These are phyloP conservation scores for Fusarium nelsonii DNA, from an alignment of 2,329 filamentous ascomycete genomes.

Conservation along the genomic window DNA sequence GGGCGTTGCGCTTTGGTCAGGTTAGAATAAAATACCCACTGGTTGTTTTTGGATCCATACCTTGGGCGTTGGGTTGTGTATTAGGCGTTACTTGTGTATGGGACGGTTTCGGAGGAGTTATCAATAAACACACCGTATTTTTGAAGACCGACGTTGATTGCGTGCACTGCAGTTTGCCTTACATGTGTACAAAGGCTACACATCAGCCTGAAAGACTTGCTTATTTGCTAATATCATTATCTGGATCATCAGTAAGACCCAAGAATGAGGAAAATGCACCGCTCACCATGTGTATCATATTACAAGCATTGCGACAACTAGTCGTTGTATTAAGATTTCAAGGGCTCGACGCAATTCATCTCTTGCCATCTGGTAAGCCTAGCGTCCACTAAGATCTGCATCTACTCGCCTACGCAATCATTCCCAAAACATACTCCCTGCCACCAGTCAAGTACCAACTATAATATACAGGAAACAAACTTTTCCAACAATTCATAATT, in stretches of 20 bases:
- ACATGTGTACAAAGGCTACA: background rate
- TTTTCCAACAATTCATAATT: constrained; percentile 42
- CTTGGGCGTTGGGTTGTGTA: constrained; percentile 1
- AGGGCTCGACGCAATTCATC: constrained; percentile 38
- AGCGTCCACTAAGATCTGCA: constrained; percentile 9
- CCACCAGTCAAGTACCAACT: background rate
- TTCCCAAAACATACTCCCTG: constrained; percentile 25
- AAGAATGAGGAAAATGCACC: background rate
- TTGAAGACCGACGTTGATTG: background rate
- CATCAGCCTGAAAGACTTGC: background rate
- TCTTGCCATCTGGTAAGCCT: constrained; percentile 23
- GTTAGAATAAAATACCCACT: background rate
- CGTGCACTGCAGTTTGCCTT: background rate
- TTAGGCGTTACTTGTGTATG: background rate
- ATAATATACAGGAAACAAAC: constrained; percentile 37
- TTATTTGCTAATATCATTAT: background rate
- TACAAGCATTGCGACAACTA: constrained; percentile 2
- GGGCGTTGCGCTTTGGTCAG: constrained; percentile 1
- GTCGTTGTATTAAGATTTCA: constrained; percentile 30
- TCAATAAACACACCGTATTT: background rate
- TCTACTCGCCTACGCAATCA: constrained; percentile 13
- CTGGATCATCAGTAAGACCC: background rate
- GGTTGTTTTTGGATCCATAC: background rate
- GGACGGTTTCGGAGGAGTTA: background rate
- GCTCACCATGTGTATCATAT: background rate